Evolutionary conservation across 23 red algal genomes (phyloP), one percentile per base, ranked within the genome.

Genomic region (Agarophyton chilense): DNA sequence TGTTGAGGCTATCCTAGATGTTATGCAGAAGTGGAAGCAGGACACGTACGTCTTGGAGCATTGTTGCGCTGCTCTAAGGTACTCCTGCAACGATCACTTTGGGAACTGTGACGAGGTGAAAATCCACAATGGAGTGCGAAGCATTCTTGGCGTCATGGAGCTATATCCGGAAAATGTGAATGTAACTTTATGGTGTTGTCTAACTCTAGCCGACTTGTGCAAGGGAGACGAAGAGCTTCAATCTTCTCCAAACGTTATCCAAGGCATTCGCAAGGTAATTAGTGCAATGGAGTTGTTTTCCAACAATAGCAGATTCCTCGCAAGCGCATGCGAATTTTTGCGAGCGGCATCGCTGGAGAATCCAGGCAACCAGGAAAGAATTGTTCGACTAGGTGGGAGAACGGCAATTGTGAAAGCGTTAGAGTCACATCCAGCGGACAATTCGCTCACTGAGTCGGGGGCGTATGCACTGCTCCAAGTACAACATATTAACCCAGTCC

Each of bases 81-180:
- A 91, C 73, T 91, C 87, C 21, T 91, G 87, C 33, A 81, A 81
- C 52, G 87, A 91, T 45, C 87, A 91, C 47, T 79, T 81, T 67
- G 87, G 87, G 1, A 91, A 91, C 42, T 81, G 87, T 72, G 87
- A 91, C 42, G 87, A 91, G 52, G 87, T 91, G 53, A 91, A 91
- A 31, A 67, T 46, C 61, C 73, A 91, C 58, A 91, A 91, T 46
- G 87, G 87, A 35, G 76, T 91, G 29, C 87, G 87, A 10, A 91
- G 74, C 63, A 81, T 91, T 17, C 75, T 81, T 31, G 87, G 87
- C 2, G 74, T 91, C 2, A 81, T 91, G 87, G 74, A 91, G 38
- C 41, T 79, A 4, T 73, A 91, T 81, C 87, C 87, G 1, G 73
- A 91, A 42, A 91, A 91, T 91, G 74, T 81, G 31, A 81, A 91